phyloP scores from a whole-genome alignment of 768 basidiomycete species.

The Candolleomyces eurysporus region DNA sequence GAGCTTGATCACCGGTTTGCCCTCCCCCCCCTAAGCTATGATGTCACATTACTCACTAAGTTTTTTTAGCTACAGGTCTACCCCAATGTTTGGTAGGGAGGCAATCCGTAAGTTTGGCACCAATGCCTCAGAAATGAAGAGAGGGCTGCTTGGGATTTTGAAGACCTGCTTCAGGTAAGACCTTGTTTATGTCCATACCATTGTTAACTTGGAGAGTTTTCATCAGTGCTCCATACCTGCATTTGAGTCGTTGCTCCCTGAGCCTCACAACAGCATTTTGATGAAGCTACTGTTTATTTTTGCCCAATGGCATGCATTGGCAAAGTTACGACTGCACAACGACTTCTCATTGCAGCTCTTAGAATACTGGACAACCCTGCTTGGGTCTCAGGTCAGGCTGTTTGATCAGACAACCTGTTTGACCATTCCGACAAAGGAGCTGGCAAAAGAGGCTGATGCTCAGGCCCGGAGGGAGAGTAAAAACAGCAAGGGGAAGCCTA shows the following conservation, averaged over 20 bases:
- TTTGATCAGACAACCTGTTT: conserved; percentile 28
- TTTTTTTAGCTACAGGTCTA: conserved; percentile 20
- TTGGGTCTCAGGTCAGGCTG: conserved; percentile 27
- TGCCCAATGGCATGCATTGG: conserved; percentile 31
- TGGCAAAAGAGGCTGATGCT: conserved; percentile 31
- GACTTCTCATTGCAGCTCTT: conserved; percentile 22
- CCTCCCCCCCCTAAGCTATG: not conserved
- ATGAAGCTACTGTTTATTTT: conserved; percentile 24
- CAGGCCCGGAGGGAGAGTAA: conserved; percentile 20
- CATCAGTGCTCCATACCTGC: conserved; percentile 33
- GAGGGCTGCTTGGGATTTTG: conserved; percentile 33
- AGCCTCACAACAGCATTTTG: conserved; percentile 16
- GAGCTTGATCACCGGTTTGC: not conserved
- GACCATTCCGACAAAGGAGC: conserved; percentile 27
- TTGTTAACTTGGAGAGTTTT: too few species aligned
- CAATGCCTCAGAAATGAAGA: conserved; percentile 29
- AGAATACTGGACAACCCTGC: conserved; percentile 18
- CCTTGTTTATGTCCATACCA: not conserved
- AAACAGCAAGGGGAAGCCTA: conserved; percentile 6
- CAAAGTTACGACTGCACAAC: conserved; percentile 31
- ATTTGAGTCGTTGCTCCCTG: conserved; percentile 32
- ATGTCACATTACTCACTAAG: conserved; percentile 7
- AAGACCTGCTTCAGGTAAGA: conserved; percentile 37
- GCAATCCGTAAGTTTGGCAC: conserved; percentile 26
- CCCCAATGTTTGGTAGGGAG: conserved; percentile 22